phyloP scores from a whole-genome alignment of 2,329 filamentous ascomycete genomes.

The Pleomassaria siparia region DNA sequence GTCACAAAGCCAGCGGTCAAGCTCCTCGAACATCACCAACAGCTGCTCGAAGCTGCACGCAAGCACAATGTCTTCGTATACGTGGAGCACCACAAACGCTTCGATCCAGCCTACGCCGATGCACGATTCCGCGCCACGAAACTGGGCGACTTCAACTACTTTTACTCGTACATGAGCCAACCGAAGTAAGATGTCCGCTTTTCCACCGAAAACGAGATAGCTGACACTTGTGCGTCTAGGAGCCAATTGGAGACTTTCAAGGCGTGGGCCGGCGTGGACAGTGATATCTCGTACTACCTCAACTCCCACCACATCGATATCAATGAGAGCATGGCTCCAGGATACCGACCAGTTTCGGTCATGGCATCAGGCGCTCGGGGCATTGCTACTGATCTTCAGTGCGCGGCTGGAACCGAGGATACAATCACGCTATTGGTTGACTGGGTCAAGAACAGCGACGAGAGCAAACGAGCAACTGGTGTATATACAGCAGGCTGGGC shows the following conservation, averaged over 20 bases:
- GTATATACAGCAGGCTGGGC: conserved; percentile 97
- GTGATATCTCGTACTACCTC: conserved; percentile 93
- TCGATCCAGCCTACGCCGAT: conserved; percentile 89
- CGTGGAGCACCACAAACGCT: conserved; percentile 96
- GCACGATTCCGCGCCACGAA: conserved; percentile 74
- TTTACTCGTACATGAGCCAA: conserved; percentile 96
- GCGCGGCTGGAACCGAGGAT: conserved; percentile 80
- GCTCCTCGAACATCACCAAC: conserved; percentile 74
- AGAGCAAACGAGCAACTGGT: conserved; percentile 73
- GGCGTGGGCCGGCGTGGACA: conserved; percentile 88
- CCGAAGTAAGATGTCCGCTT: conserved; percentile 29
- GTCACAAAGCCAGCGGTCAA: conserved; percentile 95
- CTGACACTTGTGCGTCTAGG: conserved; percentile 81
- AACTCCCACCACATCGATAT: conserved; percentile 95
- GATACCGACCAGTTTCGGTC: conserved; percentile 76
- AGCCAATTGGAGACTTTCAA: conserved; percentile 92
- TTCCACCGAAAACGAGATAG: conserved; percentile 28
- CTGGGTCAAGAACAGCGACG: conserved; percentile 74
- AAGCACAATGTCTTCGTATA: conserved; percentile 84
- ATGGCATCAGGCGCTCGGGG: conserved; percentile 77
- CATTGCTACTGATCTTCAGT: conserved; percentile 76
- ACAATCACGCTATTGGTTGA: conserved; percentile 90
- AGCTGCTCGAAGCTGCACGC: conserved; percentile 70
- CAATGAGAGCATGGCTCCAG: conserved; percentile 86
- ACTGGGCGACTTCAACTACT: conserved; percentile 96